phyloP scores from a whole-genome alignment of 345 rosid genomes.

The Syzygium grande region DNA sequence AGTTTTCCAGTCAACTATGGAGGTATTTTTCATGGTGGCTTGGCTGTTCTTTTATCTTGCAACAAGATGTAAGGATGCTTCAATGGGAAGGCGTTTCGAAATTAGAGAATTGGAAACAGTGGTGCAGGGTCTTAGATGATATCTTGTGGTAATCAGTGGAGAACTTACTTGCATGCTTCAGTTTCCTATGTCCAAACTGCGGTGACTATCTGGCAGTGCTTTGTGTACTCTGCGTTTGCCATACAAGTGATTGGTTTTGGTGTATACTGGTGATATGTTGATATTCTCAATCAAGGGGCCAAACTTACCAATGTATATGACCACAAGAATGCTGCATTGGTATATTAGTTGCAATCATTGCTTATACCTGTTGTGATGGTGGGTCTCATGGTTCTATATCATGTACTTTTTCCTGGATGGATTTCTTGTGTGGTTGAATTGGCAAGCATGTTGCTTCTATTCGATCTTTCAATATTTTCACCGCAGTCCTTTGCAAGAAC shows the following conservation, averaged over 20 bases:
- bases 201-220: not conserved
- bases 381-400: not conserved
- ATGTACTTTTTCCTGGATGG: not conserved
- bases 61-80: conserved; percentile 64
- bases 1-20: conserved; percentile 59
- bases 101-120: conserved; percentile 77
- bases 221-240: not conserved
- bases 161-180: not conserved
- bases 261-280: conserved; percentile 14
- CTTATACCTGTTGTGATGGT: conserved; percentile 1
- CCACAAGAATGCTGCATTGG: conserved; percentile 34
- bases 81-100: conserved; percentile 73
- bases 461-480: not conserved
- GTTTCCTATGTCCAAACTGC: not conserved
- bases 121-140: conserved; percentile 64
- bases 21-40: conserved; percentile 83
- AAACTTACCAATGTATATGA: conserved; percentile 32
- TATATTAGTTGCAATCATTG: conserved; percentile 41
- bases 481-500: not conserved
- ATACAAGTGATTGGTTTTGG: not conserved
- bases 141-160: conserved; percentile 8
- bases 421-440: not conserved
- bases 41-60: conserved; percentile 84
- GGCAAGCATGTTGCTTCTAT: not conserved
- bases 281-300: not conserved